A percentile compares a stretch with the other conserved stretches of the same genome.
Evolutionary conservation across 805 yeast species (phyloP).

Genomic region (Candida pseudoglaebosa): DNA sequence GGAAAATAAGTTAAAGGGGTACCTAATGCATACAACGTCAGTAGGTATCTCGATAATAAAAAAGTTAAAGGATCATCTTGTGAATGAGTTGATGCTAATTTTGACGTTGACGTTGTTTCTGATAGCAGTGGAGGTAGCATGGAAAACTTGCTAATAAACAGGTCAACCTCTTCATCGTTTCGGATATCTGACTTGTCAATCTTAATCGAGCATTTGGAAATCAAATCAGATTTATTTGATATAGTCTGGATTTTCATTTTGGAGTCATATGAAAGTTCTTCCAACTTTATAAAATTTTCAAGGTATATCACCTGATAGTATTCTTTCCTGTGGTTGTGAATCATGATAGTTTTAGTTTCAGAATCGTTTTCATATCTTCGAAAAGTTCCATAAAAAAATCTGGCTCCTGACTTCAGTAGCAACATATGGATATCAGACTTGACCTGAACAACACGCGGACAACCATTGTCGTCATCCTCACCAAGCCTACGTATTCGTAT

Average conservation of each 20-base stretch:
- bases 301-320: not conserved
- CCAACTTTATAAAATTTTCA: not conserved
- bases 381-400: slow-evolving; percentile 10
- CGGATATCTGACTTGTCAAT: not conserved
- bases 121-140: slow-evolving; percentile 4
- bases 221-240: not conserved
- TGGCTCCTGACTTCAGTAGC: slow-evolving; percentile 7
- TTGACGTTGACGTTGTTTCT: not conserved
- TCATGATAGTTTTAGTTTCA: not conserved
- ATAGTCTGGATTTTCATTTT: not conserved
- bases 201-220: not conserved
- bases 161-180: not conserved
- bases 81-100: not conserved
- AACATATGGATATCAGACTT: slow-evolving; percentile 3
- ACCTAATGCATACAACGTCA: slow-evolving; percentile 33
- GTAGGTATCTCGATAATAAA: slow-evolving; percentile 30
- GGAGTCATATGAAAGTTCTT: not conserved
- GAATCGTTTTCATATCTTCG: slow-evolving; percentile 4
- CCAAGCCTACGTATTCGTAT: not conserved
- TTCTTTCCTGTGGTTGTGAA: not conserved
- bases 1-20: slow-evolving; percentile 40
- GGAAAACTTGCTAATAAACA: not conserved
- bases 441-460: not conserved
- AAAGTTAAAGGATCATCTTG: slow-evolving; percentile 24
- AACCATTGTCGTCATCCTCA: not conserved